These are phyloP conservation scores for Hyaloscypha hepaticicola DNA, from an alignment of 495 filamentous ascomycete genomes.

Conservation along the genomic window DNA sequence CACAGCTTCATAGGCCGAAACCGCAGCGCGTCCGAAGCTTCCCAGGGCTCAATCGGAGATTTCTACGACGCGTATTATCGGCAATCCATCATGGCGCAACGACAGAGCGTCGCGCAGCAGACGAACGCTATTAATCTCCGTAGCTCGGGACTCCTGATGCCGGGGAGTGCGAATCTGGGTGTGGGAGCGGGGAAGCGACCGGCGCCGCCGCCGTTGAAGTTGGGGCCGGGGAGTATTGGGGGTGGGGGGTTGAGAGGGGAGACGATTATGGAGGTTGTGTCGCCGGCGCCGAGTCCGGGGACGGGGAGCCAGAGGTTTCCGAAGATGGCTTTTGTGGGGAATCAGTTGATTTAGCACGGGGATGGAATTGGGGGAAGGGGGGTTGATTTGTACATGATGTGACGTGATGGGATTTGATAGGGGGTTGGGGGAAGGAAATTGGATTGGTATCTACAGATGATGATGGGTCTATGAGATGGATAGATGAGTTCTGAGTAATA, in stretches of 20 bases:
- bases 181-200: slow-evolving; percentile 1
- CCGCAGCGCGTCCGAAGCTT: slow-evolving; percentile 15
- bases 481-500: background rate
- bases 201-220: slow-evolving; percentile 4
- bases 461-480: background rate
- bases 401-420: background rate
- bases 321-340: background rate
- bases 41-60: slow-evolving; percentile 21
- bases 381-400: background rate
- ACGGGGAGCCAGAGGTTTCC: background rate
- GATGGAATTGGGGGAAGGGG: background rate
- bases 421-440: background rate
- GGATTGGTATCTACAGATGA: background rate
- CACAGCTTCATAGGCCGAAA: background rate
- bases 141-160: background rate
- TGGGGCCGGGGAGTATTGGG: slow-evolving; percentile 11
- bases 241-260: slow-evolving; percentile 7
- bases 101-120: background rate
- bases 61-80: slow-evolving; percentile 29
- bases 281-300: slow-evolving; percentile 26
- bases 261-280: slow-evolving; percentile 20
- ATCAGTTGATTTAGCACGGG: background rate
- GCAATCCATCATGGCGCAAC: slow-evolving; percentile 5
- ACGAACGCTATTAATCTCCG: background rate
- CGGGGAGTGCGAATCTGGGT: background rate